A percentile compares a stretch with the other conserved stretches of the same genome.
phyloP scores from a whole-genome alignment of 805 yeast species.

The Candida sithepensis region DNA sequence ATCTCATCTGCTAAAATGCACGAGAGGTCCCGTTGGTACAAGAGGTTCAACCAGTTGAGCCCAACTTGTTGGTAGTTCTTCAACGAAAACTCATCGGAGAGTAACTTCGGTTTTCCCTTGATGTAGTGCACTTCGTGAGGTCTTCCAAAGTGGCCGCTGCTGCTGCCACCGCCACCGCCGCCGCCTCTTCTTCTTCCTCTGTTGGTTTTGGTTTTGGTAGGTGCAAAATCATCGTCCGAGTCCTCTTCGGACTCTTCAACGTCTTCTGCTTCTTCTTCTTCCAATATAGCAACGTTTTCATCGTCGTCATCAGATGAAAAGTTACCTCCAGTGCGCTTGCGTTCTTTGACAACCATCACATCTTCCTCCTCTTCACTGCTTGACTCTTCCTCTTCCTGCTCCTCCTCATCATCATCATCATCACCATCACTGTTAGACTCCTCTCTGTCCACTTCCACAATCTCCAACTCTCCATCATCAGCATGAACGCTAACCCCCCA shows the following conservation, averaged over 20 bases:
- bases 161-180: too few relatives aligned
- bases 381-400: neutral
- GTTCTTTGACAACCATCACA: slow-evolving; percentile 25
- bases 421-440: slow-evolving; percentile 16
- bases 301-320: slow-evolving; percentile 30
- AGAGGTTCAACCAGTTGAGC: slow-evolving; percentile 81
- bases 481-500: slow-evolving; percentile 89
- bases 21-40: slow-evolving; percentile 75
- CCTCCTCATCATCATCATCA: slow-evolving; percentile 28
- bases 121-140: slow-evolving; percentile 39
- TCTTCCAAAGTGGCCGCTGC: slow-evolving; percentile 4
- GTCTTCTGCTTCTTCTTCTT: slow-evolving; percentile 1
- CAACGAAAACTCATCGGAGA: slow-evolving; percentile 61
- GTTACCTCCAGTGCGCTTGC: too few relatives aligned
- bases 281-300: slow-evolving; percentile 10
- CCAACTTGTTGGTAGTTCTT: slow-evolving; percentile 97
- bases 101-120: slow-evolving; percentile 64
- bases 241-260: slow-evolving; percentile 10
- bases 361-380: slow-evolving; percentile 2
- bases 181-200: neutral
- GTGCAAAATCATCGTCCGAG: slow-evolving; percentile 17
- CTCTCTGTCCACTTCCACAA: slow-evolving; percentile 47
- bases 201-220: slow-evolving; percentile 22
- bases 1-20: slow-evolving; percentile 97
- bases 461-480: slow-evolving; percentile 58